Evolutionary conservation across 1,284 basidiomycete species (phyloP), one percentile per base, ranked within the genome.

Genomic region (Marasmius sp.): DNA sequence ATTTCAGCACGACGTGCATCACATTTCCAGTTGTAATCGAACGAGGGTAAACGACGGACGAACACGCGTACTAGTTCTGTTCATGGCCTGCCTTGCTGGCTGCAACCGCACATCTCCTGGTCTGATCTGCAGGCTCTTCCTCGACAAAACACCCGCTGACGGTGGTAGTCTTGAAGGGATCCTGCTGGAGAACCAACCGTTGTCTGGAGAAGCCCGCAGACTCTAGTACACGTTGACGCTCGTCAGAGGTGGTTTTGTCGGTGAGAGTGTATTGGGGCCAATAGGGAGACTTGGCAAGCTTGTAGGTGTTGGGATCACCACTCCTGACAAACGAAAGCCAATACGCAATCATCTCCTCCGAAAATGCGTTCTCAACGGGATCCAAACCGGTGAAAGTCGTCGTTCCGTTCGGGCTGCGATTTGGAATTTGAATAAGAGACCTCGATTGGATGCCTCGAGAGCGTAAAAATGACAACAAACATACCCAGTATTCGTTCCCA

Each of bases 281-380:
- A 11, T 50, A 61, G 0, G 84, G 84, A 3, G 84, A 81, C 10
- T 77, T 70, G 0, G 72, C 65, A 2, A 86, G 78, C 69, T 81
- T 84, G 73, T 76, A 75, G 18, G 77, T 79, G 72, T 82, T 85
- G 1, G 84, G 84, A 68, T 85, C 67, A 1, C 76, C 77, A 1
- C 78, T 69, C 38, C 84, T 81, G 18, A 85, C 84, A 66, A 87
- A 86, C 0, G 85, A 87, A 10, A 85, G 74, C 83, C 83, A 85
- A 68, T 85, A 86, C 11, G 84, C 84, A 57, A 86, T 84, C 36
- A 85, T 72, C 68, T 87, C 84, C 49, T 75, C 70, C 0, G 81
- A 79, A 68, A 87, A 86, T 6, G 81, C 77, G 1, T 64, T 67
- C 66, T 85, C 79, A 6, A 74, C 71, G 0, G 77, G 71, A 3